Conservation (phyloP, 2,329 filamentous ascomycete species). For the Colletotrichum sp. region DNA sequence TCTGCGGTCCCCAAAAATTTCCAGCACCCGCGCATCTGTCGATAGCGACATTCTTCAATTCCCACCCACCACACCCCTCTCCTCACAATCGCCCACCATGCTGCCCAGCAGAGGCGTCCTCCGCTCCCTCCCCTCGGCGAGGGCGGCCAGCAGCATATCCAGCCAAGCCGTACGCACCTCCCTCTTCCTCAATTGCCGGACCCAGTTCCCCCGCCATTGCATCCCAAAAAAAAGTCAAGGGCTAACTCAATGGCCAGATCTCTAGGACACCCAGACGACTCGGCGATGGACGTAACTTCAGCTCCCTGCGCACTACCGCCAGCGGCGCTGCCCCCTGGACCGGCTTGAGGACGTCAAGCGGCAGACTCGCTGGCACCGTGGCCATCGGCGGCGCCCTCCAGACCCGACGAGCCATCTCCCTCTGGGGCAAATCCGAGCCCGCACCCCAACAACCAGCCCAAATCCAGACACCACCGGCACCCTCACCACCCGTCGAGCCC, state of each 20-base stretch:
- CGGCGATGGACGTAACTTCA: constrained; percentile 38
- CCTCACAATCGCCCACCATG: constrained; percentile 36
- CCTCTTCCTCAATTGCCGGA: not conserved
- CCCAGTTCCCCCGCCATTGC: not conserved
- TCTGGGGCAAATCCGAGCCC: constrained; percentile 22
- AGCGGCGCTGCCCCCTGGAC: not conserved
- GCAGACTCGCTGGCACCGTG: constrained; percentile 26
- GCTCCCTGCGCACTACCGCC: constrained; percentile 22
- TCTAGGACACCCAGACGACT: constrained; percentile 30
- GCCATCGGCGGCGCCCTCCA: constrained; percentile 30
- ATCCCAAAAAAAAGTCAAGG: not conserved
- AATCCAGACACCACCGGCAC: constrained; percentile 22
- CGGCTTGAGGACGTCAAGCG: not conserved
- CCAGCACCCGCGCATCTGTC: constrained; percentile 3
- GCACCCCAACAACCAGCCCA: constrained; percentile 12
- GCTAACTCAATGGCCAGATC: constrained; percentile 16
- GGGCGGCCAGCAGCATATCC: constrained; percentile 28
- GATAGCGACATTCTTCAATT: not conserved
- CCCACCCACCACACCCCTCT: constrained; percentile 22
- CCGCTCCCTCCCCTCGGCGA: constrained; percentile 39
- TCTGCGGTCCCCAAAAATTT: constrained; percentile 33
- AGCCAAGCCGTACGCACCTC: constrained; percentile 31
- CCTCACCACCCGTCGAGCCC: not conserved
- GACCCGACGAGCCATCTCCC: constrained; percentile 13
- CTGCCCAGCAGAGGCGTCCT: constrained; percentile 50